Evolutionary conservation across 495 filamentous ascomycete genomes (phyloP).

Genomic region (Aspergillus cristatus): DNA sequence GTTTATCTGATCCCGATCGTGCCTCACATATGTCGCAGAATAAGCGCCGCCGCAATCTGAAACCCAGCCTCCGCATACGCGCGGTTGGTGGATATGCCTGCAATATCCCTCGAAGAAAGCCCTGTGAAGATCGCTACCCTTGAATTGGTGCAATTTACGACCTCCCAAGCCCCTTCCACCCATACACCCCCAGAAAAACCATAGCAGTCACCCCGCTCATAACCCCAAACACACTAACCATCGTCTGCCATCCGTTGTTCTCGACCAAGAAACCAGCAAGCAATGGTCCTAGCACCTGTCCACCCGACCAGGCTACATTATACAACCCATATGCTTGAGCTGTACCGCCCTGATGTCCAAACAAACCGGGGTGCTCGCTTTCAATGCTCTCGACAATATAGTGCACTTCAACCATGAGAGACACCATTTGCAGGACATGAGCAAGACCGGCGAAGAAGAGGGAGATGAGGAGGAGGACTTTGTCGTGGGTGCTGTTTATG

Average conservation of each 20-base stretch:
- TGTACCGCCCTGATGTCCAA: conserved; percentile 46
- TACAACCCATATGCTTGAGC: conserved; percentile 54
- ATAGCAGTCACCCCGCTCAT: conserved; percentile 19
- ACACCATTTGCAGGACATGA: conserved; percentile 24
- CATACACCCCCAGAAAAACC: background rate
- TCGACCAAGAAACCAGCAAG: conserved; percentile 34
- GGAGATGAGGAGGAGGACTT: conserved; percentile 24
- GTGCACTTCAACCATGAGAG: conserved; percentile 30
- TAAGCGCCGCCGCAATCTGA: too few species aligned
- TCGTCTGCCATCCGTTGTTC: conserved; percentile 27
- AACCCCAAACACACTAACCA: conserved; percentile 28
- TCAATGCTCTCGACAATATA: conserved; percentile 25
- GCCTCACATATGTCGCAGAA: too few species aligned
- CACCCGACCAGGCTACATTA: conserved; percentile 50
- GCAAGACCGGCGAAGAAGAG: conserved; percentile 25
- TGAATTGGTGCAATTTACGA: too few species aligned
- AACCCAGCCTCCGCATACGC: too few species aligned
- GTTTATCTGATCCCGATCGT: too few species aligned
- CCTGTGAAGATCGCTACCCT: too few species aligned
- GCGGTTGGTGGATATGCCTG: too few species aligned
- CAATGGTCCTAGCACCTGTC: conserved; percentile 53
- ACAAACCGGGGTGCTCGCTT: conserved; percentile 26
- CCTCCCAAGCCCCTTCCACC: background rate
- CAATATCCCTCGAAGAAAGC: too few species aligned
- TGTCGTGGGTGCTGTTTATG: conserved; percentile 19